These are phyloP conservation scores for Vigna mungo DNA, from an alignment of 306 rosid species.

Conservation along the genomic window DNA sequence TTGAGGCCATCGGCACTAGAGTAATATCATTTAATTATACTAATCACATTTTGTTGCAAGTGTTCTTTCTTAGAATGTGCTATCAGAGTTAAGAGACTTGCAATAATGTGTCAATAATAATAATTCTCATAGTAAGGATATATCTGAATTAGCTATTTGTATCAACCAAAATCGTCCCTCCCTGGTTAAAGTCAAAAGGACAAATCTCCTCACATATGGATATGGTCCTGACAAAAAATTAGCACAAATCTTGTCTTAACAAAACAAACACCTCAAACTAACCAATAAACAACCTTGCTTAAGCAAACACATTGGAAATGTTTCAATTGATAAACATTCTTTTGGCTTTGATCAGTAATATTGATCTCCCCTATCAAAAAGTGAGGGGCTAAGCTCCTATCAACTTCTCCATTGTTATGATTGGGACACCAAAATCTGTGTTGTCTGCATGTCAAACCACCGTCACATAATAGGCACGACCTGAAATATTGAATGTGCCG, in stretches of 20 bases:
- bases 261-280: background rate
- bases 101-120: background rate
- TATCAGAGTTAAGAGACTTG: no score
- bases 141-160: background rate
- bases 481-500: constrained; percentile 17
- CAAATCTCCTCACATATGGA: background rate
- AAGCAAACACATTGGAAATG: background rate
- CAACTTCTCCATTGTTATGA: background rate
- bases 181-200: background rate
- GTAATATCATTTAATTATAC: no score
- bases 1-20: no score
- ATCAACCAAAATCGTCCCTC: background rate
- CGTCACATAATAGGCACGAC: constrained; percentile 14
- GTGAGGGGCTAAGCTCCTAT: constrained; percentile 14
- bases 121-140: background rate
- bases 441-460: constrained; percentile 16
- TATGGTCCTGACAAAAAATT: background rate
- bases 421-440: background rate
- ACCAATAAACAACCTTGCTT: constrained; percentile 18
- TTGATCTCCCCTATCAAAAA: constrained; percentile 23
- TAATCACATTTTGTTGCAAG: no score
- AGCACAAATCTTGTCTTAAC: constrained; percentile 1
- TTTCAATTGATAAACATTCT: constrained; percentile 2
- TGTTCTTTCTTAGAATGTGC: no score
- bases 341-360: constrained; percentile 12